Percentiles rank a stretch among this genome's conserved stretches.
Evolutionary conservation across 441 rosid species (phyloP).

Genomic region (Dalechampia spathulata): DNA sequence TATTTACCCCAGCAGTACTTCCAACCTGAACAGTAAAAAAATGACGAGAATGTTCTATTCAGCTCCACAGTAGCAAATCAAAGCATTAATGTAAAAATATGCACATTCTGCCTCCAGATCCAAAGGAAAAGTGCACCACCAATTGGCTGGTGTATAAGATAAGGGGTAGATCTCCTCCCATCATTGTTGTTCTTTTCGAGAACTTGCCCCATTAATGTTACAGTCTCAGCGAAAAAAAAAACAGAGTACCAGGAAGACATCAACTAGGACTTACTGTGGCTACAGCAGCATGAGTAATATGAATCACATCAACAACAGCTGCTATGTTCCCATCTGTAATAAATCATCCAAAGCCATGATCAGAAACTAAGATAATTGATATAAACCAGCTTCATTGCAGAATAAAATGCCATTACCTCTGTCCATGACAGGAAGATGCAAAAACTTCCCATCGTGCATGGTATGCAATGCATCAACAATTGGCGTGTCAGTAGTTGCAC

Average conservation of each 20-base stretch:
- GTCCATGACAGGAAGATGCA: constrained; percentile 90
- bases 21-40: constrained; percentile 52
- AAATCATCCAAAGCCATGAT: constrained; percentile 12
- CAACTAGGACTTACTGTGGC: constrained; percentile 59
- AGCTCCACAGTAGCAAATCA: constrained; percentile 2
- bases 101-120: not conserved
- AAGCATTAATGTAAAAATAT: not conserved
- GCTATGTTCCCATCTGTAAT: constrained; percentile 72
- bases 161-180: not conserved
- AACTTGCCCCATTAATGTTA: not conserved
- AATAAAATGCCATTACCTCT: constrained; percentile 40
- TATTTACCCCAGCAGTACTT: constrained; percentile 53
- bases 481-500: constrained; percentile 77
- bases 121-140: not conserved
- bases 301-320: constrained; percentile 83
- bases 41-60: not conserved
- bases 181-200: not conserved
- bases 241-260: constrained; percentile 5
- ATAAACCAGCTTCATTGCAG: constrained; percentile 4
- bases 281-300: constrained; percentile 87
- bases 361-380: constrained; percentile 16
- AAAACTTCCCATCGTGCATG: constrained; percentile 95
- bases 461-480: constrained; percentile 87
- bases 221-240: not conserved
- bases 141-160: not conserved